These are phyloP conservation scores for Hanseniaspora occidentalis DNA, from an alignment of 805 yeast genomes.

Conservation along the genomic window DNA sequence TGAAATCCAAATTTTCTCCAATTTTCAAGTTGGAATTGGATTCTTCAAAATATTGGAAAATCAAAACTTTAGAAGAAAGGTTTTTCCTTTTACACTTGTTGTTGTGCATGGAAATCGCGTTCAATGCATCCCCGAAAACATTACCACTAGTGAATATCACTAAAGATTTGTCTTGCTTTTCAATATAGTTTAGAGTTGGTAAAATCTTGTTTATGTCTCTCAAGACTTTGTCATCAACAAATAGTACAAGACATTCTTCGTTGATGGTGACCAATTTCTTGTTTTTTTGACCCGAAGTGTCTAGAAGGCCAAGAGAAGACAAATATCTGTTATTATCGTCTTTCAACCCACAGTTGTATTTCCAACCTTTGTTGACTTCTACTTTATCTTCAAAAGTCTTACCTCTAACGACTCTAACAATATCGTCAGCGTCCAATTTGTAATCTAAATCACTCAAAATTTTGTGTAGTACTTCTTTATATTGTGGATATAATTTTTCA, in stretches of 20 bases:
- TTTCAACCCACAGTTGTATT: conserved; percentile 16
- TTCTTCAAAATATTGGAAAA: conserved; percentile 14
- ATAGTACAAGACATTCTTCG: conserved; percentile 13
- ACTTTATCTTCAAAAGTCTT: conserved; percentile 16
- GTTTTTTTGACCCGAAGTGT: conserved; percentile 7
- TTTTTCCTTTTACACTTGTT: conserved; percentile 19
- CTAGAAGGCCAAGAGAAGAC: conserved; percentile 16
- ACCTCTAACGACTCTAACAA: conserved; percentile 20
- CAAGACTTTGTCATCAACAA: conserved; percentile 18
- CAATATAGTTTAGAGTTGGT: conserved; percentile 18
- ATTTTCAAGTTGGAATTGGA: conserved; percentile 10
- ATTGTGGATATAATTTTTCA: conserved; percentile 2
- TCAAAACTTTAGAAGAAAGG: conserved; percentile 10
- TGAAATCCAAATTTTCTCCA: conserved; percentile 17
- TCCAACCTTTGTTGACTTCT: conserved; percentile 23
- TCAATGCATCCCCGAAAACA: conserved; percentile 19
- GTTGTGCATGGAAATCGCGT: conserved; percentile 20
- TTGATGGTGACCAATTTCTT: conserved; percentile 17
- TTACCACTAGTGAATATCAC: conserved; percentile 18
- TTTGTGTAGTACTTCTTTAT: conserved; percentile 11
- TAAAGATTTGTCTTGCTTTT: conserved; percentile 14
- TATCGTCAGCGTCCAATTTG: conserved; percentile 17
- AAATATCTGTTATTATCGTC: conserved; percentile 20
- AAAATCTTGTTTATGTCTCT: conserved; percentile 17
- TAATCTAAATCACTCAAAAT: conserved; percentile 16